Evolutionary conservation across 2,329 filamentous ascomycete species (phyloP).

Genomic region (Colletotrichum acutatum): DNA sequence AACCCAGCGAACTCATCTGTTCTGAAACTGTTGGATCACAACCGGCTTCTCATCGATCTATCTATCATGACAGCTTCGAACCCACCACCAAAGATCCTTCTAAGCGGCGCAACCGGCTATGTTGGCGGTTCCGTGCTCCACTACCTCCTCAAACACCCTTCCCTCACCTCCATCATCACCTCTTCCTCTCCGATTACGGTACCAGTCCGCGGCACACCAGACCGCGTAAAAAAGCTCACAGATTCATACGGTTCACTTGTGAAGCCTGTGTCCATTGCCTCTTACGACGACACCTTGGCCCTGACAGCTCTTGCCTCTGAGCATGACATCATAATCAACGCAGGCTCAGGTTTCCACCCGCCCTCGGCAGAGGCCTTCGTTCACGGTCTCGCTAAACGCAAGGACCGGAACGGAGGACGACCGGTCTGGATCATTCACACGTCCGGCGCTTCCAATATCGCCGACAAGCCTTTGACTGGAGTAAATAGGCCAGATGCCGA

Average conservation of each 20-base stretch:
- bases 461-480: conserved; percentile 35
- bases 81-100: conserved; percentile 24
- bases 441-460: conserved; percentile 36
- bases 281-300: conserved; percentile 30
- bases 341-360: conserved; percentile 47
- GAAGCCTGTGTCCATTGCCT: conserved; percentile 9
- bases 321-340: conserved; percentile 49
- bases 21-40: background rate
- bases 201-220: conserved; percentile 16
- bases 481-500: conserved; percentile 23
- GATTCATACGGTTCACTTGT: conserved; percentile 28
- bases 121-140: conserved; percentile 37
- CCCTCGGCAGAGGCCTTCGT: conserved; percentile 48
- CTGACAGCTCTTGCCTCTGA: conserved; percentile 26
- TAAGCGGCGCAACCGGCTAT: conserved; percentile 37
- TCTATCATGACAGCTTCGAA: background rate
- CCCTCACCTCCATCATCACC: conserved; percentile 6
- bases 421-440: conserved; percentile 37
- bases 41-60: background rate
- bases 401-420: background rate
- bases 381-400: conserved; percentile 45
- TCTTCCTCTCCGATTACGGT: conserved; percentile 13
- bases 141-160: conserved; percentile 23
- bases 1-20: background rate
- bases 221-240: conserved; percentile 16